phyloP scores from a whole-genome alignment of 106 monocot species.

The Narthecium ossifragum region DNA sequence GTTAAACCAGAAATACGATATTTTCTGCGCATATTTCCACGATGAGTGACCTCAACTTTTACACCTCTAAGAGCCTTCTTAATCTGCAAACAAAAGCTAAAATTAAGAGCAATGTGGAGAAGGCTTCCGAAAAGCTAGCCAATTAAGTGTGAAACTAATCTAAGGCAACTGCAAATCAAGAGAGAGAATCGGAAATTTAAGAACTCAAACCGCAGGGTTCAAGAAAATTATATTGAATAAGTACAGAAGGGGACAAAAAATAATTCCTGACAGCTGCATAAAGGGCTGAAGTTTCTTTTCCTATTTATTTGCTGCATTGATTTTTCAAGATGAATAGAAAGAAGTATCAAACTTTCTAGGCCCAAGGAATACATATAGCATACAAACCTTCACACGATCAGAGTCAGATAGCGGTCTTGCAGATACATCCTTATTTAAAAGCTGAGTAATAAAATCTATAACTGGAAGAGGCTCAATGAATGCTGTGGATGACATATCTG shows the following conservation, averaged over 20 bases:
- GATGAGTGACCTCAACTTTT: slow-evolving; percentile 79
- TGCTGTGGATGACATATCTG: slow-evolving; percentile 91
- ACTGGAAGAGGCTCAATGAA: slow-evolving; percentile 84
- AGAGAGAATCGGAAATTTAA: neutral
- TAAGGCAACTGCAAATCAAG: neutral
- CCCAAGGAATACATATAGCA: neutral
- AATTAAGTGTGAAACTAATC: no score
- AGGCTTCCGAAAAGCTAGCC: no score
- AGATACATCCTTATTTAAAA: slow-evolving; percentile 66
- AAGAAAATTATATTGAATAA: no score
- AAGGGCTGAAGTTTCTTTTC: no score
- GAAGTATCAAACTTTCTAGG: no score
- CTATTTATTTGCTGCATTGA: no score
- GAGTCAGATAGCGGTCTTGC: slow-evolving; percentile 68
- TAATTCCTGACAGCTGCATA: no score
- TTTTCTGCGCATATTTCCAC: slow-evolving; percentile 75
- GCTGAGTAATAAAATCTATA: slow-evolving; percentile 63
- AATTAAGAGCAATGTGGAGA: neutral
- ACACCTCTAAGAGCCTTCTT: slow-evolving; percentile 85
- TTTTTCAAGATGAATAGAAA: no score
- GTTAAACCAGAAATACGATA: slow-evolving; percentile 83
- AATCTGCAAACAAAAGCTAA: slow-evolving; percentile 28
- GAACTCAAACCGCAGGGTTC: no score
- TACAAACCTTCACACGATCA: slow-evolving; percentile 76
- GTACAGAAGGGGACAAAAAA: no score